Evolutionary conservation across 257 asterid genomes (phyloP).

Genomic region (Solanum virginianum): DNA sequence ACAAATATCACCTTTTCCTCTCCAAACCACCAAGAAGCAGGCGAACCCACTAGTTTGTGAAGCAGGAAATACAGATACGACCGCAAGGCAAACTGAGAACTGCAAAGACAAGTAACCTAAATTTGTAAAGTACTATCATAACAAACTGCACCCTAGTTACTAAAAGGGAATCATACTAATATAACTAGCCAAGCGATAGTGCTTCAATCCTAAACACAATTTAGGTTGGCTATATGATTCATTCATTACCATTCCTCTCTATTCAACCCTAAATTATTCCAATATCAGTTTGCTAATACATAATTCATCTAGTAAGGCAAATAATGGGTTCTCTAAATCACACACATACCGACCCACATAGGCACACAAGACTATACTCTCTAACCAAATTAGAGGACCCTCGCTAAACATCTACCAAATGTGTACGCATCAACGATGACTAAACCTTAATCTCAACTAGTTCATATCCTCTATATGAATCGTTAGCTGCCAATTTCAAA

Average conservation of each 20-base stretch:
- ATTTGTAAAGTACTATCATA: not conserved
- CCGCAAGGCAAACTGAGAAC: conserved; percentile 78
- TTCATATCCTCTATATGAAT: not conserved
- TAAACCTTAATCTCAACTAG: not conserved
- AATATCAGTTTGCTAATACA: not conserved
- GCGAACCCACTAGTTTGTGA: conserved; percentile 75
- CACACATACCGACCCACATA: not conserved
- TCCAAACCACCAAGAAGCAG: conserved; percentile 89
- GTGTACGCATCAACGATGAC: not conserved
- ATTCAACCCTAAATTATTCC: too few relatives aligned
- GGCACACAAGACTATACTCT: not conserved
- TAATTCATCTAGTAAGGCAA: not conserved
- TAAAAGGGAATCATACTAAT: not conserved
- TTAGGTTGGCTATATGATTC: not conserved
- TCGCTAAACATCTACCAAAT: not conserved
- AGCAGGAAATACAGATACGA: conserved; percentile 74
- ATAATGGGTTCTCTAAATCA: not conserved
- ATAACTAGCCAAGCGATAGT: not conserved
- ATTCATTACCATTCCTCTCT: not conserved
- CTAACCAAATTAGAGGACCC: not conserved
- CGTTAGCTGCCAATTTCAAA: not conserved
- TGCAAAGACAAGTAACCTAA: conserved; percentile 17
- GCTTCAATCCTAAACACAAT: not conserved
- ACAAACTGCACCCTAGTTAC: not conserved
- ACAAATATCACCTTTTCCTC: conserved; percentile 54